Conservation (phyloP, 2,329 filamentous ascomycete genomes). For the Fusarium bulbicola region DNA sequence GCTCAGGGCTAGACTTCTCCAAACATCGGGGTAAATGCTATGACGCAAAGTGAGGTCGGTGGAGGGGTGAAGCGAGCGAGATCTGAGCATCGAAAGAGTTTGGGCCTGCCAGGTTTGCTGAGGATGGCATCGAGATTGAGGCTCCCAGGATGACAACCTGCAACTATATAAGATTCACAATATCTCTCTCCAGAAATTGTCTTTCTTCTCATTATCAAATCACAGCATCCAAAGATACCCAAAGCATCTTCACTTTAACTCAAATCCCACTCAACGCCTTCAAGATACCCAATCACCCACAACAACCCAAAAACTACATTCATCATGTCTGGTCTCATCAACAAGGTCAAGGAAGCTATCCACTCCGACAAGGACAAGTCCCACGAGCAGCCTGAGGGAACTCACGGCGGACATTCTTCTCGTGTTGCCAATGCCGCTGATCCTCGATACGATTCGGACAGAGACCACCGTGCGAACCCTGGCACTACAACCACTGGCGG, state of each 20-base stretch:
- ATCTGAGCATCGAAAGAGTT: constrained; percentile 5
- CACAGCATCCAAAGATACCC: constrained; percentile 33
- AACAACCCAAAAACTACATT: constrained; percentile 9
- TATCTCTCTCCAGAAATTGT: background rate
- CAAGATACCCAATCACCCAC: constrained; percentile 21
- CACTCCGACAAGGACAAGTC: constrained; percentile 57
- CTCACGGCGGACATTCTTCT: constrained; percentile 1
- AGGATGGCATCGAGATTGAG: constrained; percentile 28
- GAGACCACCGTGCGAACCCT: constrained; percentile 50
- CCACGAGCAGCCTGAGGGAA: constrained; percentile 29
- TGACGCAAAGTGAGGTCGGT: constrained; percentile 41
- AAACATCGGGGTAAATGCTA: constrained; percentile 28
- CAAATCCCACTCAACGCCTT: background rate
- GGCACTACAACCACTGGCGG: constrained; percentile 44
- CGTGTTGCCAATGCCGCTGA: constrained; percentile 56
- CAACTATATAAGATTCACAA: constrained; percentile 38
- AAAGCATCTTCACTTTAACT: constrained; percentile 16
- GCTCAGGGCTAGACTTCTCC: constrained; percentile 20
- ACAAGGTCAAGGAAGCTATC: constrained; percentile 68
- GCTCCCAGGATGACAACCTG: background rate
- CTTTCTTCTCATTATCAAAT: constrained; percentile 20
- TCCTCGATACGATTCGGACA: constrained; percentile 64
- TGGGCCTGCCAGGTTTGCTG: constrained; percentile 12
- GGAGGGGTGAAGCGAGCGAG: background rate
- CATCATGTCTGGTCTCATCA: constrained; percentile 65